Evolutionary conservation across 2,329 filamentous ascomycete species (phyloP).

Genomic region (Pezicula rhizophila): DNA sequence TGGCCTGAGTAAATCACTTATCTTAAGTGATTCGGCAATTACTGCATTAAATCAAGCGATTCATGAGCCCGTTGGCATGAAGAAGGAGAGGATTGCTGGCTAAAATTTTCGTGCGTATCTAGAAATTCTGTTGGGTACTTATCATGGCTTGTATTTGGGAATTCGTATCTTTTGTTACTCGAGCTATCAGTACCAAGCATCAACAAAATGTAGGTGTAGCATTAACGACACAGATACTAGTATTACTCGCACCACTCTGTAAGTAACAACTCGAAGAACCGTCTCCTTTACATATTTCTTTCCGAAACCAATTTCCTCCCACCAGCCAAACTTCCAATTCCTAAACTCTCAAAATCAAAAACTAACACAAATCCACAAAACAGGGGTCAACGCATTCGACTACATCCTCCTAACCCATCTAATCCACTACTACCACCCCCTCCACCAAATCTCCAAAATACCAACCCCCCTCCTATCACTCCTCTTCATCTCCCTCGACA

Average conservation of each 20-base stretch:
- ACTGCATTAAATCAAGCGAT: no score
- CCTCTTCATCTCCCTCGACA: constrained; percentile 38
- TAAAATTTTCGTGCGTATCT: not conserved
- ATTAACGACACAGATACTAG: constrained; percentile 32
- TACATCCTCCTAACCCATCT: constrained; percentile 24
- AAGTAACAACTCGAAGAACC: not conserved
- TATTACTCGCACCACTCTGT: constrained; percentile 29
- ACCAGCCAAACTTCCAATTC: not conserved
- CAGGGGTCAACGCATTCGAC: constrained; percentile 23
- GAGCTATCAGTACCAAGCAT: constrained; percentile 33
- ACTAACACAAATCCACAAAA: not conserved
- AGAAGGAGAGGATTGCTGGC: not conserved
- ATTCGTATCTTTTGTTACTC: constrained; percentile 30
- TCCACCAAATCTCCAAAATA: constrained; percentile 25
- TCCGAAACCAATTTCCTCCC: not conserved
- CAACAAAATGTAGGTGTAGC: constrained; percentile 28
- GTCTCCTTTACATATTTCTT: not conserved
- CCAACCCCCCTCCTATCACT: constrained; percentile 30
- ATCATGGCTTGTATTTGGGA: constrained; percentile 38
- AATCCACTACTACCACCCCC: constrained; percentile 26
- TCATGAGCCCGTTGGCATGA: no score
- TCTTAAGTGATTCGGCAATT: no score
- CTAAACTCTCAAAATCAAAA: no score
- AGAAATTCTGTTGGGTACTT: constrained; percentile 36
- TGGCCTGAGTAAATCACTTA: no score